Percentiles rank a stretch among this genome's conserved stretches.
These are phyloP conservation scores for Candida jianshihensis DNA, from an alignment of 805 yeast species.

Conservation along the genomic window DNA sequence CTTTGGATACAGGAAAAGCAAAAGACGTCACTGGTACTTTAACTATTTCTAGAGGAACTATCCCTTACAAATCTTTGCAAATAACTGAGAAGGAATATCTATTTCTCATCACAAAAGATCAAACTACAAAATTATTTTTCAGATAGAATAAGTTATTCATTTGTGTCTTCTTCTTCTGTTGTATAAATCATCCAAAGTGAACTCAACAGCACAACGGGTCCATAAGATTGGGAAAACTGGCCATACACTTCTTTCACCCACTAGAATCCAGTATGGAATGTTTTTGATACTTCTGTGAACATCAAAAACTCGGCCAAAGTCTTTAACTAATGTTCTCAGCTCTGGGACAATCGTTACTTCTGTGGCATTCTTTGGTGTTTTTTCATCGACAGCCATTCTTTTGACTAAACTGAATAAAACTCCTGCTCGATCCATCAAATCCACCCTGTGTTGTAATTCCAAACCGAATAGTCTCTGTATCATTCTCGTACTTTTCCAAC, in stretches of 20 bases:
- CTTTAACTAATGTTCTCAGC: constrained; percentile 46
- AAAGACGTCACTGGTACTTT: constrained; percentile 74
- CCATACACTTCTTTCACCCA: constrained; percentile 94
- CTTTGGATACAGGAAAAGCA: constrained; percentile 76
- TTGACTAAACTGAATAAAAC: constrained; percentile 62
- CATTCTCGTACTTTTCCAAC: constrained; percentile 30
- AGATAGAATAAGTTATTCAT: constrained; percentile 19
- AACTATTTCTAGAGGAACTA: constrained; percentile 46
- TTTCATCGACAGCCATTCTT: constrained; percentile 80
- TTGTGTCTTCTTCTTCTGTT: constrained; percentile 25
- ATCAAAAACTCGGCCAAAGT: constrained; percentile 30
- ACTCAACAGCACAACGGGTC: constrained; percentile 87
- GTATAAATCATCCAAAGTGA: constrained; percentile 73
- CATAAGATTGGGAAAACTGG: constrained; percentile 77
- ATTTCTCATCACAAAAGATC: constrained; percentile 51
- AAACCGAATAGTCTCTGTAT: constrained; percentile 37
- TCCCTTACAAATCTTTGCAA: constrained; percentile 12
- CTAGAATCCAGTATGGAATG: constrained; percentile 80
- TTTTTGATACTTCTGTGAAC: constrained; percentile 77
- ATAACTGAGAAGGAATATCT: constrained; percentile 58
- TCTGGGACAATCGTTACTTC: constrained; percentile 92
- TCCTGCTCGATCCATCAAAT: constrained; percentile 73
- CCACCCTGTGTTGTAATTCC: constrained; percentile 81
- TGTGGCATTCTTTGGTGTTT: constrained; percentile 69
- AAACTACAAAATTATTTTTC: constrained; percentile 32